Evolutionary conservation across 2,329 filamentous ascomycete species (phyloP).

Genomic region (Ascomycota sp.): DNA sequence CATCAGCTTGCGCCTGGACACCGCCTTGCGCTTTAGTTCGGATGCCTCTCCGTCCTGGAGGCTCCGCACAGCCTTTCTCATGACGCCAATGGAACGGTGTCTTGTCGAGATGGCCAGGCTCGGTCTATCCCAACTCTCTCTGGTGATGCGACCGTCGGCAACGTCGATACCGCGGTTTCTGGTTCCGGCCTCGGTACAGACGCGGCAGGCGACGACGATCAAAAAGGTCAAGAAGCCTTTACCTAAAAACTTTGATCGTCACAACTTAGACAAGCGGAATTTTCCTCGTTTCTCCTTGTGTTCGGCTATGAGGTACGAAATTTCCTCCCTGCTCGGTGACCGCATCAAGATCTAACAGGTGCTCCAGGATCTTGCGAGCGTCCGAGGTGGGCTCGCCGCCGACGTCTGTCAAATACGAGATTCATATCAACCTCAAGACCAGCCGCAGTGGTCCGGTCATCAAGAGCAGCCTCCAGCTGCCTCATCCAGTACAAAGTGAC

Average conservation of each 20-base stretch:
- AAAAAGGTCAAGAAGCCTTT: slow-evolving; percentile 36
- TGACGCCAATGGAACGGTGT: slow-evolving; percentile 32
- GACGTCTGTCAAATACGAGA: slow-evolving; percentile 63
- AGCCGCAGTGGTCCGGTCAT: slow-evolving; percentile 72
- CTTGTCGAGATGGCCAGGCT: slow-evolving; percentile 33
- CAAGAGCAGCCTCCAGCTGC: slow-evolving; percentile 71
- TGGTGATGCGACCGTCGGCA: slow-evolving; percentile 19
- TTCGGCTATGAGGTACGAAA: slow-evolving; percentile 69
- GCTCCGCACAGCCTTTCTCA: slow-evolving; percentile 8
- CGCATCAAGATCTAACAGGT: not conserved
- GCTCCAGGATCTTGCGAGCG: slow-evolving; percentile 65
- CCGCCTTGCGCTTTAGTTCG: slow-evolving; percentile 10
- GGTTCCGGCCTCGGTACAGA: slow-evolving; percentile 23
- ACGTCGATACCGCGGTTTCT: slow-evolving; percentile 27
- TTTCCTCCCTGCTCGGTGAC: not conserved
- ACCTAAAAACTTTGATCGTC: slow-evolving; percentile 46
- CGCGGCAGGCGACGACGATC: slow-evolving; percentile 19
- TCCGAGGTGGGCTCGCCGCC: slow-evolving; percentile 73
- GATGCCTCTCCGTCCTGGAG: slow-evolving; percentile 2
- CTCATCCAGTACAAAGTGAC: slow-evolving; percentile 77
- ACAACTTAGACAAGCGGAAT: slow-evolving; percentile 43
- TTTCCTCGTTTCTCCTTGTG: slow-evolving; percentile 54
- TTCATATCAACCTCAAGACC: slow-evolving; percentile 66
- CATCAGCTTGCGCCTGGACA: too few species aligned
- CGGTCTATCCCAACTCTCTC: slow-evolving; percentile 18